Conservation (phyloP, 768 basidiomycete genomes). For the Mycena chlorophos region DNA sequence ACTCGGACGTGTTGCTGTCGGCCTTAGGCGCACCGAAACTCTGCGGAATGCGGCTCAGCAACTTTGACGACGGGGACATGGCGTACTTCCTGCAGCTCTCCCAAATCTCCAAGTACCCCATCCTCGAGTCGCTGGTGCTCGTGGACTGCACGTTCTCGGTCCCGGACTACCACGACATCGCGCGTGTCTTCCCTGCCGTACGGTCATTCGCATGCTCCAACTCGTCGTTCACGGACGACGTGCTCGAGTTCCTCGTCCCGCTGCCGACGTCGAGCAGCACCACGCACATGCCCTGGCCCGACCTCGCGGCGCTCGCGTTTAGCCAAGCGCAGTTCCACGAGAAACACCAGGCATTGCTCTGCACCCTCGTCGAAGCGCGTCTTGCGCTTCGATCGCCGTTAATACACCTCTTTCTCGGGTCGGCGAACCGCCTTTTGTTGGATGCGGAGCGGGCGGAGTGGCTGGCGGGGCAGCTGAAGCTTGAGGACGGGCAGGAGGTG, state of each 20-base stretch:
- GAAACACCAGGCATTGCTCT: slow-evolving; percentile 18
- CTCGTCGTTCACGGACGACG: slow-evolving; percentile 17
- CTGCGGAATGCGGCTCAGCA: slow-evolving; percentile 10
- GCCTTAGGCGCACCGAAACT: slow-evolving; percentile 17
- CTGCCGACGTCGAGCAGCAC: slow-evolving; percentile 7
- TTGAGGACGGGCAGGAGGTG: slow-evolving; percentile 15
- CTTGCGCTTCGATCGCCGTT: slow-evolving; percentile 12
- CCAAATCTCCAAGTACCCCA: slow-evolving; percentile 16
- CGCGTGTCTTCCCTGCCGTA: slow-evolving; percentile 14
- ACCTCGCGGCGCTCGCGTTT: slow-evolving; percentile 3
- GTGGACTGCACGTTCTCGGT: slow-evolving; percentile 13
- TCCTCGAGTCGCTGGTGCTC: slow-evolving; percentile 11
- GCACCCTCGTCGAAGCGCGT: slow-evolving; percentile 14
- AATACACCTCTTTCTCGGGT: slow-evolving; percentile 13
- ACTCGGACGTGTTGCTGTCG: slow-evolving; percentile 12
- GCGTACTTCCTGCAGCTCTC: slow-evolving; percentile 16
- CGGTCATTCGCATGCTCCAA: slow-evolving; percentile 12
- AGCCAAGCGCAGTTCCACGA: slow-evolving; percentile 18
- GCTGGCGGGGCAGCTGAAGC: slow-evolving; percentile 9
- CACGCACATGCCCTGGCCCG: slow-evolving; percentile 19
- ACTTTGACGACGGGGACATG: slow-evolving; percentile 17
- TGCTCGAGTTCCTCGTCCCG: slow-evolving; percentile 17
- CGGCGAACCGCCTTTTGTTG: slow-evolving; percentile 15
- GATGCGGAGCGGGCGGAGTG: slow-evolving; percentile 15
- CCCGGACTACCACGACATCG: slow-evolving; percentile 13